Percentiles rank a stretch among this genome's conserved stretches.
Conservation (phyloP, 1,284 basidiomycete species). For the Fomitopsis pinicola region DNA sequence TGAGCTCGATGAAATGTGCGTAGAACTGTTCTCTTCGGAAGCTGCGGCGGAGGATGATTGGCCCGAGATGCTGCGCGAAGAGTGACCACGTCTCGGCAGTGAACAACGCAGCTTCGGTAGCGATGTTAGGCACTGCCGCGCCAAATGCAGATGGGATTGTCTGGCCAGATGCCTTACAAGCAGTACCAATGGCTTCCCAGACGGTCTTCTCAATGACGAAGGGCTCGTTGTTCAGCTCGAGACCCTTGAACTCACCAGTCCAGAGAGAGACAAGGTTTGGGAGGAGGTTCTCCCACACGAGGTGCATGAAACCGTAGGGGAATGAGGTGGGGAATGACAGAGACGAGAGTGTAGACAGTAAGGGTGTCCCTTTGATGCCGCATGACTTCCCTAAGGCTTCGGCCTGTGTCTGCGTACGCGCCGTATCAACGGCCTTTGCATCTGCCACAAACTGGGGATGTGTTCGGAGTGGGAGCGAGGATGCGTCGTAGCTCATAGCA, state of each 20-base stretch:
- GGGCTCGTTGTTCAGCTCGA: slow-evolving; percentile 25
- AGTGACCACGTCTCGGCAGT: slow-evolving; percentile 32
- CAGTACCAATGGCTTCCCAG: slow-evolving; percentile 37
- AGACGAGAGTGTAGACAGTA: slow-evolving; percentile 30
- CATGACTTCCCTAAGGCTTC: slow-evolving; percentile 28
- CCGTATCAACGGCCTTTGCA: slow-evolving; percentile 28
- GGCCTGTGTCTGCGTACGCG: slow-evolving; percentile 17
- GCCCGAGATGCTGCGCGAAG: slow-evolving; percentile 36
- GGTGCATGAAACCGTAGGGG: slow-evolving; percentile 46
- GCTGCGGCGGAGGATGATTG: slow-evolving; percentile 29
- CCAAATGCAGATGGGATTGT: slow-evolving; percentile 39
- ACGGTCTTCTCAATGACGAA: slow-evolving; percentile 27
- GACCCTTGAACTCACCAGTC: slow-evolving; percentile 35
- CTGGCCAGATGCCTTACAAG: slow-evolving; percentile 22
- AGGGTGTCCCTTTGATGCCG: slow-evolving; percentile 38
- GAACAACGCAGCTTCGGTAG: slow-evolving; percentile 19
- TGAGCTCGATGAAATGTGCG: slow-evolving; percentile 37
- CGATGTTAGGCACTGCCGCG: slow-evolving; percentile 31
- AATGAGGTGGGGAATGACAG: slow-evolving; percentile 37
- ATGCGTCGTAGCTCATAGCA: slow-evolving; percentile 25
- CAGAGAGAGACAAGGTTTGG: slow-evolving; percentile 36
- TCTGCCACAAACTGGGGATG: slow-evolving; percentile 31
- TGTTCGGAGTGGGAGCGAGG: slow-evolving; percentile 32
- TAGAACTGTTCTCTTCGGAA: slow-evolving; percentile 32
- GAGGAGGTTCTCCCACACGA: slow-evolving; percentile 38